Percentiles rank a stretch among this genome's conserved stretches.
Conservation (phyloP, 495 filamentous ascomycete species). For the Penicillium argentinense region DNA sequence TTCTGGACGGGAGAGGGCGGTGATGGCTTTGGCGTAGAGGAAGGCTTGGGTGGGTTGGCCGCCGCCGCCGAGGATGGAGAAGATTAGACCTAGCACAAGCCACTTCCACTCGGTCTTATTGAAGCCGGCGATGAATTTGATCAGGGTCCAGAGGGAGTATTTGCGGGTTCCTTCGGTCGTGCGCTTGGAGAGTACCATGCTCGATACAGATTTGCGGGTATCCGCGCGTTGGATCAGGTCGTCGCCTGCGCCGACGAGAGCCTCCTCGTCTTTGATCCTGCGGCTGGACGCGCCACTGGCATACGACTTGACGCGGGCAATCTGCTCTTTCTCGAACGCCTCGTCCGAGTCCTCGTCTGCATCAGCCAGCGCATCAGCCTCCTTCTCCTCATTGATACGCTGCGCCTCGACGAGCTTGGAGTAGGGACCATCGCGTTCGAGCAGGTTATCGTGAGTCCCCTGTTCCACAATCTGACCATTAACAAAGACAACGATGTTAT, state of each 20-base stretch:
- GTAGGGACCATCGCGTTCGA: slow-evolving; percentile 63
- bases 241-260: background rate
- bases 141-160: slow-evolving; percentile 78
- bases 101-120: slow-evolving; percentile 70
- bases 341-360: slow-evolving; percentile 32
- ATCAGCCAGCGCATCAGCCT: slow-evolving; percentile 41
- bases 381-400: slow-evolving; percentile 67
- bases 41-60: slow-evolving; percentile 86
- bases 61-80: slow-evolving; percentile 76
- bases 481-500: slow-evolving; percentile 94
- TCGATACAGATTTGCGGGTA: slow-evolving; percentile 73
- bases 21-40: slow-evolving; percentile 88
- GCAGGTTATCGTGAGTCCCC: slow-evolving; percentile 72
- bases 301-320: slow-evolving; percentile 13
- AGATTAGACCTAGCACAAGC: slow-evolving; percentile 77
- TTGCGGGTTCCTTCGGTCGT: slow-evolving; percentile 47
- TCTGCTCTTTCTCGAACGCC: background rate
- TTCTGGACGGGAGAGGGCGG: slow-evolving; percentile 55
- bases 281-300: slow-evolving; percentile 23
- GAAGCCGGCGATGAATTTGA: slow-evolving; percentile 81
- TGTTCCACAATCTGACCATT: slow-evolving; percentile 86
- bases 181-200: slow-evolving; percentile 59
- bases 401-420: slow-evolving; percentile 78
- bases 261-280: background rate
- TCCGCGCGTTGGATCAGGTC: slow-evolving; percentile 42